Base-by-base conservation (phyloP, 2,329 filamentous ascomycete species). In the Trichophyton equinum region DNA sequence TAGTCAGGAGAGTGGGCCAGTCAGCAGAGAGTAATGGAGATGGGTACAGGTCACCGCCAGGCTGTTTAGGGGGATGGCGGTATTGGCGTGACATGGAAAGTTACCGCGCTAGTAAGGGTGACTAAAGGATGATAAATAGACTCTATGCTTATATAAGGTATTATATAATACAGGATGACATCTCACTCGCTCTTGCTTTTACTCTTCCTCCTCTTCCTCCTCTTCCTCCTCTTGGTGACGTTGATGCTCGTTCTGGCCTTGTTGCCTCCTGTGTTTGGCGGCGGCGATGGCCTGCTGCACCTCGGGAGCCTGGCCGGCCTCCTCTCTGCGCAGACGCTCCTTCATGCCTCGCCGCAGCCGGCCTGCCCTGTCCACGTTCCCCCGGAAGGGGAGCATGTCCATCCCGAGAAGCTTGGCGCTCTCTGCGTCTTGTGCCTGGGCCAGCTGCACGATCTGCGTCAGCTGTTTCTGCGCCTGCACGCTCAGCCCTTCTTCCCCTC, bases 281-380 rank as follows among this genome's bases (percentile, higher is more conserved):
- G 11, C 22, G 79, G 81, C 25, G 66, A 96, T 79, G 0, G 91
- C 91, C 72, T 89, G 86, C 66, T 85, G 82, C 7, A 97, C 92
- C 75, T 92, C 89, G 0, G 85, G 86, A 73, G 92, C 88, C 56
- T 82, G 84, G 65, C 84, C 81, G 62, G 95, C 87, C 13, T 86
- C 91, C 70, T 95, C 95, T 72, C 95, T 85, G 58, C 96, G 85
- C 66, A 97, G 77, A 81, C 90, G 95, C 68, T 94, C 89, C 74
- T 86, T 88, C 75, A 96, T 82, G 68, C 87, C 88, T 46, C 81
- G 80, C 64, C 85, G 82, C 68, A 95, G 75, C 62, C 83, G 84
- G 51, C 78, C 78, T 55, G 87, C 76, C n/a, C 78, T 79, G 63
- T 82, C 80, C 40, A 81, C 76, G 68, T 95, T 87, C n/a, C 85